Evolutionary conservation across 208 protist genomes (phyloP).

Genomic region (Trypanosoma lewisi): DNA sequence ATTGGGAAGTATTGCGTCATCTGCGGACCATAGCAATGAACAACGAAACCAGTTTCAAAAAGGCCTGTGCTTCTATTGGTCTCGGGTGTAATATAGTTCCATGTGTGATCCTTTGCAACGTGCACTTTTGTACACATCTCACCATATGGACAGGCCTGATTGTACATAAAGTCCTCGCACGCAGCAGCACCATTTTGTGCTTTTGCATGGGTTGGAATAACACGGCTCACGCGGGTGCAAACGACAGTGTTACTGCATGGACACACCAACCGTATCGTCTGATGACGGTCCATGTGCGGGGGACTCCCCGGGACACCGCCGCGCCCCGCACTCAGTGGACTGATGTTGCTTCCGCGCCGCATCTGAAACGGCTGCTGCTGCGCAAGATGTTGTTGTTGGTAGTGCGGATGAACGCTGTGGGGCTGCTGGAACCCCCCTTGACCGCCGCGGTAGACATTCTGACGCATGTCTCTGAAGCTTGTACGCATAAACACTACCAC

Average conservation of each 20-base stretch:
- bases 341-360: conserved; percentile 9
- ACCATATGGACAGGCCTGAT: conserved; percentile 50
- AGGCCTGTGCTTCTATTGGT: conserved; percentile 33
- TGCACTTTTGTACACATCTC: conserved; percentile 77
- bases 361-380: no score
- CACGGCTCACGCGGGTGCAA: conserved; percentile 13
- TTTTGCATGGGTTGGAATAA: conserved; percentile 17
- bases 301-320: conserved; percentile 2
- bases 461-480: not conserved
- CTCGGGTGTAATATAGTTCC: conserved; percentile 48
- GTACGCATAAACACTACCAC: not conserved
- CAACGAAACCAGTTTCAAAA: conserved; percentile 57
- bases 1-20: conserved; percentile 76
- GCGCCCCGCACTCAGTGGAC: conserved; percentile 3
- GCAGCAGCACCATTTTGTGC: conserved; percentile 30
- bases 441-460: not conserved
- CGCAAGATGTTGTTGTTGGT: conserved; percentile 26
- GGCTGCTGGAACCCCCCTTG: conserved; percentile 14
- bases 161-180: conserved; percentile 65
- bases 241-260: conserved; percentile 15
- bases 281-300: conserved; percentile 7
- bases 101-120: conserved; percentile 71
- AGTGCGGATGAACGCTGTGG: conserved; percentile 29
- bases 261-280: conserved; percentile 24
- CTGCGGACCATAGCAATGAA: conserved; percentile 70